These are phyloP conservation scores for Selenicereus undatus DNA, from an alignment of 148 eudicot species.

Conservation along the genomic window DNA sequence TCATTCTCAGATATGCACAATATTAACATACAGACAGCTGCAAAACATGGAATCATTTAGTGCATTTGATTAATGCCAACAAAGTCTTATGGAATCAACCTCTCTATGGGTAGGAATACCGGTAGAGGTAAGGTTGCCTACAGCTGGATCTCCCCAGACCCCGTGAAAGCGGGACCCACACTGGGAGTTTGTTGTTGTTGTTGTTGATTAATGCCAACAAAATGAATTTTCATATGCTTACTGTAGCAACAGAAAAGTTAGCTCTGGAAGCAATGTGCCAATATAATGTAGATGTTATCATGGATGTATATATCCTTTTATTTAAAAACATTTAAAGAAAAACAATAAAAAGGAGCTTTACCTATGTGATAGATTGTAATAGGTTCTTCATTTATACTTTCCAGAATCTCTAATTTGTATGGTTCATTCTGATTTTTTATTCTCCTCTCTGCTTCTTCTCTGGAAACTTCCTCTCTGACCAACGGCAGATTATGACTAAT, in stretches of 20 bases:
- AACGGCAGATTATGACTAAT: conserved; percentile 85
- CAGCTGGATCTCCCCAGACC: too few relatives aligned
- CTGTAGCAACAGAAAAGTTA: neutral
- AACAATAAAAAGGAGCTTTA: conserved; percentile 16
- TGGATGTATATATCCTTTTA: neutral
- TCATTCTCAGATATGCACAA: neutral
- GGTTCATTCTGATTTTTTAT: conserved; percentile 81
- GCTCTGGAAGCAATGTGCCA: neutral
- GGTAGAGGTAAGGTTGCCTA: too few relatives aligned
- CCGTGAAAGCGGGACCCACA: too few relatives aligned
- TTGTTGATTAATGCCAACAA: neutral
- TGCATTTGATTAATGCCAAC: neutral
- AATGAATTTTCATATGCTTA: neutral
- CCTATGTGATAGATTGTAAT: conserved; percentile 97
- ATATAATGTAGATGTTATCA: neutral
- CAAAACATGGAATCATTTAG: neutral
- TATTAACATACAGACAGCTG: neutral
- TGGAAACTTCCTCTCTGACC: conserved; percentile 87
- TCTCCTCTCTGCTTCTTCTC: conserved; percentile 89
- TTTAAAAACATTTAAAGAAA: neutral
- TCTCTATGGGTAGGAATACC: too few relatives aligned
- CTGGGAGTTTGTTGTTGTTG: too few relatives aligned
- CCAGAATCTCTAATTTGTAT: conserved; percentile 84
- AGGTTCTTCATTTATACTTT: conserved; percentile 85
- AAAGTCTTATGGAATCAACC: too few relatives aligned